A percentile compares a stretch with the other conserved stretches of the same genome.
Conservation (phyloP, 140 eudicot species). For the Bidens hawaiensis region DNA sequence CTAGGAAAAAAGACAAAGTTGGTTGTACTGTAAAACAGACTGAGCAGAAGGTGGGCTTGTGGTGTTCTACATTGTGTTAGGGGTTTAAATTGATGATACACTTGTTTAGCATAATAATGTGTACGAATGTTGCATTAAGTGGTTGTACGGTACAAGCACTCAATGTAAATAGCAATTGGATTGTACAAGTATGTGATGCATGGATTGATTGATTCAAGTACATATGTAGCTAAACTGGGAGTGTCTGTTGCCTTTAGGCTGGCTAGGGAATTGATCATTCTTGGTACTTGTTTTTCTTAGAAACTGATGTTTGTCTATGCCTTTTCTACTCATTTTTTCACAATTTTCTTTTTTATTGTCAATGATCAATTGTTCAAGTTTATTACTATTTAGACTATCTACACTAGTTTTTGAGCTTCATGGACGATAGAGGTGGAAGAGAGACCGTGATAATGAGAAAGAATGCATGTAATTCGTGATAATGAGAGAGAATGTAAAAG, state of each 20-base stretch:
- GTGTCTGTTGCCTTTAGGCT: neutral
- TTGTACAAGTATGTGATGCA: constrained; percentile 31
- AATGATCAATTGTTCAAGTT: too few species aligned
- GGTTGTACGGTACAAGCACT: constrained; percentile 13
- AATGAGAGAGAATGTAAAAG: too few species aligned
- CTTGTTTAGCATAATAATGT: constrained; percentile 15
- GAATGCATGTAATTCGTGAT: too few species aligned
- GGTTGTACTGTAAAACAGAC: constrained; percentile 13
- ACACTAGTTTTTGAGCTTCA: too few species aligned
- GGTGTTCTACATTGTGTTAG: constrained; percentile 33
- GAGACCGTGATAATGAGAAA: too few species aligned
- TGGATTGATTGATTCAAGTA: constrained; percentile 16
- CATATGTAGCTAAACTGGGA: constrained; percentile 11
- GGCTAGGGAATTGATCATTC: constrained; percentile 13
- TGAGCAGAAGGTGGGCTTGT: constrained; percentile 22
- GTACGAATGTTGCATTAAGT: constrained; percentile 10
- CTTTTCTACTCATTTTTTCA: neutral
- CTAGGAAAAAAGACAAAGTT: neutral
- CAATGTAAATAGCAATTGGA: constrained; percentile 2
- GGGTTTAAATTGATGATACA: constrained; percentile 18
- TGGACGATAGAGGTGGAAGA: too few species aligned
- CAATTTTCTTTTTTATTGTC: too few species aligned
- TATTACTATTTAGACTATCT: too few species aligned
- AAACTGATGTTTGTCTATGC: constrained; percentile 12
- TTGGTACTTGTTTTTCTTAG: constrained; percentile 19